Evolutionary conservation across 371 early-diverging fungal species (phyloP), one percentile per base, ranked within the genome.

Genomic region (Mortierella sp.): DNA sequence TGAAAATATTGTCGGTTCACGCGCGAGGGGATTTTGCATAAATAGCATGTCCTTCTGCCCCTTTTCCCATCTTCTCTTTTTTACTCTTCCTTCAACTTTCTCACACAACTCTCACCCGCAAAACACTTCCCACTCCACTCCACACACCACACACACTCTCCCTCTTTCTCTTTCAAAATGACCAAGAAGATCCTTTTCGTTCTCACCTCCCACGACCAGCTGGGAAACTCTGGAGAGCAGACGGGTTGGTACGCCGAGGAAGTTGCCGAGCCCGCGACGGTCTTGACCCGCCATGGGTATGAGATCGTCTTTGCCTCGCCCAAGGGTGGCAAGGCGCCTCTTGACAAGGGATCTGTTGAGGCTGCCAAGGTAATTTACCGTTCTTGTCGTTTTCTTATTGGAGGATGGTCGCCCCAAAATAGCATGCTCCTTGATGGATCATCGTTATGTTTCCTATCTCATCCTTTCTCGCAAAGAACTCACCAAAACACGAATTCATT

Each of bases 271-370:
- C 91, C 91, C 1, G 89, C 88, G 65, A 76, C 76, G 35, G 49
- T 87, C 71, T 79, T 90, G 24, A 60, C 71, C 38, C 70, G 74
- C 18, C 54, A 87, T 48, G 87, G 87, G 10, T 90, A 87, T 80
- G 87, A 90, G 16, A 76, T 90, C 38, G 86, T 86, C 71, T 89
- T 73, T 75, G 91, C 90, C 27, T 87, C 90, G 43, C 90, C 91
- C 49, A 88, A 89, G 48, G 90, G 90, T 35, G 91, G 90, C 24
- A 83, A 83, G 78, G 79, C 89, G 7, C 90, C 89, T 12, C 63
- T 91, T 27, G 91, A 91, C 71, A 89, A 88, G 14, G 68, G 84
- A 7, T 89, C 89, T 0, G 65, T 82, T 41, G 89, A 88, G 7
- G 85, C 80, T 21, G 83, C 83, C 81, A 88, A 87, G 80, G 83